Conservation (phyloP, 305 asterid genomes). For the Fraxinus ornus region DNA sequence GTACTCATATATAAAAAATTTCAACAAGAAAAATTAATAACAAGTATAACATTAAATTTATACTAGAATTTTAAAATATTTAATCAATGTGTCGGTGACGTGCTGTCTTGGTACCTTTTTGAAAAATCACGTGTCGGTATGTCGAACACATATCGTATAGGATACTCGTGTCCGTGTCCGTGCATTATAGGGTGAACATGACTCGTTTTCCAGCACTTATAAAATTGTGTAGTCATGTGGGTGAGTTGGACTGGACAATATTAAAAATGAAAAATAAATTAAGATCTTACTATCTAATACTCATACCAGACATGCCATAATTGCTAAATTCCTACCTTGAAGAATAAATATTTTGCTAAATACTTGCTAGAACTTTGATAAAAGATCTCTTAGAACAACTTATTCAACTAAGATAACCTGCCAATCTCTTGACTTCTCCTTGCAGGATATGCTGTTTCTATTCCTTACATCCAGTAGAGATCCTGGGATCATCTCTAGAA, state of each 20-base stretch:
- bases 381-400: slow-evolving; percentile 6
- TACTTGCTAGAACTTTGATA: neutral
- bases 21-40: neutral
- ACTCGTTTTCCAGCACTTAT: neutral
- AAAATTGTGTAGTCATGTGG: neutral
- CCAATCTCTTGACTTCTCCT: slow-evolving; percentile 15
- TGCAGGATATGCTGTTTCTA: slow-evolving; percentile 69
- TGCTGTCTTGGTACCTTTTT: neutral
- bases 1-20: neutral
- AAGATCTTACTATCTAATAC: neutral
- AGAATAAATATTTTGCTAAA: neutral
- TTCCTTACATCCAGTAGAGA: slow-evolving; percentile 76
- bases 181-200: neutral
- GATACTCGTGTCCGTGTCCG: neutral
- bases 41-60: too few species aligned
- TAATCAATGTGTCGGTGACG: neutral
- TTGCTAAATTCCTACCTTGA: neutral
- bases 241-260: neutral
- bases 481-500: slow-evolving; percentile 82
- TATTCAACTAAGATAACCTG: neutral
- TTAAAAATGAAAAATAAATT: neutral
- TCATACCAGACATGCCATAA: neutral
- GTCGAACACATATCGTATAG: neutral
- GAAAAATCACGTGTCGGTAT: neutral
- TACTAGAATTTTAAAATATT: neutral